phyloP scores from a whole-genome alignment of 2,329 filamentous ascomycete genomes.

The Zopfia rhizophila region DNA sequence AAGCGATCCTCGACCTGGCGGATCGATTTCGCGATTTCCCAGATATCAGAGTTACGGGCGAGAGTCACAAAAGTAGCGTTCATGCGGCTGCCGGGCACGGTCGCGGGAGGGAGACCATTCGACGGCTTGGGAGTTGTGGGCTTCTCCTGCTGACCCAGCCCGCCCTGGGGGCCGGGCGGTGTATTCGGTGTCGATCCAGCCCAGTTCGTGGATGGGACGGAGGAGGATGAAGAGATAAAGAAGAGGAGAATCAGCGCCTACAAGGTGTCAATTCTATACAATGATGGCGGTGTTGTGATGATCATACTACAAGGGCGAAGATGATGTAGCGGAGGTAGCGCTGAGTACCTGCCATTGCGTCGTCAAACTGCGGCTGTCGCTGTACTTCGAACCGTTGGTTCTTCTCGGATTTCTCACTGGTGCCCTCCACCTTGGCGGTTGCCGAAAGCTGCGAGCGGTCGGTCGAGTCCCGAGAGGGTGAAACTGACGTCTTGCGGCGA shows the following conservation, averaged over 20 bases:
- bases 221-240: conserved; percentile 76
- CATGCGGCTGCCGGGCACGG: conserved; percentile 77
- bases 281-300: conserved; percentile 5
- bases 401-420: conserved; percentile 29
- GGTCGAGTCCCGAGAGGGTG: conserved; percentile 10
- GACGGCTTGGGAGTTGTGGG: conserved; percentile 46
- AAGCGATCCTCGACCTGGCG: conserved; percentile 97
- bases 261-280: conserved; percentile 26
- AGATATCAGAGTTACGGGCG: conserved; percentile 90
- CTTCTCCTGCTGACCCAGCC: conserved; percentile 20
- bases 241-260: conserved; percentile 78
- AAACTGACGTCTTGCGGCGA: conserved; percentile 23
- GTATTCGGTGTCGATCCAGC: conserved; percentile 31
- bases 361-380: conserved; percentile 23
- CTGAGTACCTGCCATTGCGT: conserved; percentile 78
- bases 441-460: conserved; percentile 17
- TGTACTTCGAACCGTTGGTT: conserved; percentile 27
- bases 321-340: conserved; percentile 79
- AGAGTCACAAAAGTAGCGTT: conserved; percentile 98
- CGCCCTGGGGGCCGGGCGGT: conserved; percentile 26
- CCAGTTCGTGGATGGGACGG: conserved; percentile 51
- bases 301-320: conserved; percentile 83
- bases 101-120: conserved; percentile 50
- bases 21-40: conserved; percentile 97
- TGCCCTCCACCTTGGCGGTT: conserved; percentile 42